phyloP scores from a whole-genome alignment of 2,329 filamentous ascomycete genomes.

The Lachnellula suecica region DNA sequence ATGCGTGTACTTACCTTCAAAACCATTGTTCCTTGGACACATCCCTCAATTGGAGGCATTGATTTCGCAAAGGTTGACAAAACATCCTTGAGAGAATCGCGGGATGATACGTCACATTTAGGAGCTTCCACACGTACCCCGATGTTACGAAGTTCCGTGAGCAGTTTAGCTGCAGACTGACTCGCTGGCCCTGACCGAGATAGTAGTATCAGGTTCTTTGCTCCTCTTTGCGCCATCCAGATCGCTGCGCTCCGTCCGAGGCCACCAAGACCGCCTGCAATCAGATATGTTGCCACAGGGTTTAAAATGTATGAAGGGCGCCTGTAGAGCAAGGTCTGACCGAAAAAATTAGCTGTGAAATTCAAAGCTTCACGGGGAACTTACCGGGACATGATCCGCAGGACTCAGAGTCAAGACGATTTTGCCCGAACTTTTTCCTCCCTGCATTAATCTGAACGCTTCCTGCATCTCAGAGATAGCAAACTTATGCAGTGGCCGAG shows the following conservation, averaged over 20 bases:
- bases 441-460: constrained; percentile 14
- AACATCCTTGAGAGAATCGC: too few species aligned
- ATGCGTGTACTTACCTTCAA: constrained; percentile 27
- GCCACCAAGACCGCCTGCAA: constrained; percentile 33
- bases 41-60: constrained; percentile 37
- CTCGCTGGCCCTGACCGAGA: constrained; percentile 23
- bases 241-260: constrained; percentile 25
- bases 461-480: constrained; percentile 9
- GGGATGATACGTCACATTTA: constrained; percentile 44
- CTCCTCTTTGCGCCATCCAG: constrained; percentile 25
- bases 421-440: constrained; percentile 16
- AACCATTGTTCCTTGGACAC: constrained; percentile 47
- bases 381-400: constrained; percentile 15
- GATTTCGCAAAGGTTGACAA: too few species aligned
- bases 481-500: background rate
- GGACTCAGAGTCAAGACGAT: constrained; percentile 1
- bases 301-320: constrained; percentile 9
- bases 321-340: background rate
- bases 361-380: constrained; percentile 3
- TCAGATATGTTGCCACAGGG: constrained; percentile 25
- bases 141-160: constrained; percentile 9
- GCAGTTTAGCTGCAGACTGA: constrained; percentile 1
- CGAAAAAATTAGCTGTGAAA: too few species aligned
- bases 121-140: constrained; percentile 44
- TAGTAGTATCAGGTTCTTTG: constrained; percentile 27